Base-by-base conservation (phyloP, 176 grass and related monocot species). In the Oryza rufipogon region DNA sequence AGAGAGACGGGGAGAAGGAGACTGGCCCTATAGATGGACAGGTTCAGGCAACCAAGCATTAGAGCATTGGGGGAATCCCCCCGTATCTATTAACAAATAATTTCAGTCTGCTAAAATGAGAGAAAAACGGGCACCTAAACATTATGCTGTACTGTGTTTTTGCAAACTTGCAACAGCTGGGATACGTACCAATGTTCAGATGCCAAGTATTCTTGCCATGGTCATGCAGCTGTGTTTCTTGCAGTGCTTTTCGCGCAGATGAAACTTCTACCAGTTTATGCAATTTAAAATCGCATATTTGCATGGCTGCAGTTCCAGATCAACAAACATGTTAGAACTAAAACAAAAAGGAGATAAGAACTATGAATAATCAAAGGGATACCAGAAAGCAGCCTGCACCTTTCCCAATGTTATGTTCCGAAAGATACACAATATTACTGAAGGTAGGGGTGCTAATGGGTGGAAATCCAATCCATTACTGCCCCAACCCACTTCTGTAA, bases 281-380 rank as follows among this genome's bases (percentile, higher is more conserved):
- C 30, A 73, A 56, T 72, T 83, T n/a, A 11, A 65, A 82, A 30
- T 41, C 3, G 45, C 58, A 49, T 26, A 70, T 36, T 77, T 54
- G 45, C 25, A 78, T 54, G 58, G 46, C 34, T 84, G 69, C 81
- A 79, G 36, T 64, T 34, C 19, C 25, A 66, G 26, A 71, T 28
- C 0, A 69, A 75, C 13, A 16, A 73, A 64, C 49, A 32, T 41
- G 19, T 69, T 46, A 78, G 48, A 70, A 48, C 41, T 8, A 23
- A 70, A 58, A 76, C 7, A 61, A 61, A 61, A 56, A 16, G 16
- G 20, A 0, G 7, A 23, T 17, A 16, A 60, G 1, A 81, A n/a
- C 11, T 42, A 6, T 17, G 68, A 2, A 42, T 2, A 81, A 42
- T 22, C 17, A 63, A 66, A 48, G 2, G 14, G 13, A n/a, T n/a